Base-by-base conservation (phyloP, 331 rosid species). In the Malus hybrid region DNA sequence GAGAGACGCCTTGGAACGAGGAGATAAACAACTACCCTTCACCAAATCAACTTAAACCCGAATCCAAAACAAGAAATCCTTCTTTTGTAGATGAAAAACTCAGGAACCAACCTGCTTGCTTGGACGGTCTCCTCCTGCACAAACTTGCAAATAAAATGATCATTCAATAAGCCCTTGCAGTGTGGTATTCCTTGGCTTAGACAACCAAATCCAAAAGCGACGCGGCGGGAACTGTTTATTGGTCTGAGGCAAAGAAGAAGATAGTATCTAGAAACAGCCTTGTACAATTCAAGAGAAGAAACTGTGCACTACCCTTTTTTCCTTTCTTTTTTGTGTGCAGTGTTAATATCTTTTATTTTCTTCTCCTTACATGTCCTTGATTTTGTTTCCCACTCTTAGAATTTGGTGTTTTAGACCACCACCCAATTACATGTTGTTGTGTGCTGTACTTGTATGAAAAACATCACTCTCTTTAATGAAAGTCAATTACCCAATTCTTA, bases 1-100 rank as follows among this genome's bases (percentile, higher is more conserved):
- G 98, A 91, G 97, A 82, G 89, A 88, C 56, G 89, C 98, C 5
- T 89, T 89, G 78, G 96, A 93, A 60, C 71, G 70, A 69, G 98
- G 93, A 80, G 86, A 50, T 29, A 88, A 88, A 67, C 89, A 85
- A 77, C 73, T 88, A 67, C 96, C 98, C 20, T 93, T 84, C 86
- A 83, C 66, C 80, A 66, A 83, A 61, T 64, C 85, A 31, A 6
- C 32, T 68, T 79, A 74, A 76, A 72, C 76, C 80, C 76, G 67
- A 39, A 77, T 64, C 65, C 67, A 61, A 67, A 65, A 77, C 39
- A 70, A 70, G 80, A 79, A 62, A 72, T 34, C 70, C 56, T 12
- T 27, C 67, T 50, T 59, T 31, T 18, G 0, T 24, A 24, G 24
- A 67, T 29, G 36, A 67, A 54, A 46, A 27, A 52, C 76, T 60